Evolutionary conservation across 305 asterid genomes (phyloP).

Genomic region (Plantago lanceolata): DNA sequence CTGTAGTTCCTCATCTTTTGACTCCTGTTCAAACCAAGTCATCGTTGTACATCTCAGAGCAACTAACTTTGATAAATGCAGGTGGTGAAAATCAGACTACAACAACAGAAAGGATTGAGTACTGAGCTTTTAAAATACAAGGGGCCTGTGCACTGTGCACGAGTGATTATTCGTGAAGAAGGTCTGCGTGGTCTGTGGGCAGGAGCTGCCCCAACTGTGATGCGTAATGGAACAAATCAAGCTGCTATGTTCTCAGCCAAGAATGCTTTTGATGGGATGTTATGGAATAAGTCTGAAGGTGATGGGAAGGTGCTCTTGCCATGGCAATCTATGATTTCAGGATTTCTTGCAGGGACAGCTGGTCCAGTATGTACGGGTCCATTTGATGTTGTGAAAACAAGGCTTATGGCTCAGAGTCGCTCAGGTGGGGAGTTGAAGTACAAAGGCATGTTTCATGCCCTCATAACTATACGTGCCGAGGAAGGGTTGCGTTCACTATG

Average conservation of each 20-base stretch:
- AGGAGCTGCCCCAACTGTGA: conserved; percentile 90
- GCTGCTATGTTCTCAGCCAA: conserved; percentile 97
- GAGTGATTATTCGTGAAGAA: conserved; percentile 66
- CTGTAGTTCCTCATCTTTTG: not conserved
- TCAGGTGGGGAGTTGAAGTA: conserved; percentile 70
- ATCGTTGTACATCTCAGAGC: not conserved
- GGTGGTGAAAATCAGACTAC: conserved; percentile 95
- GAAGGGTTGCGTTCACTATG: conserved; percentile 83
- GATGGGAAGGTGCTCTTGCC: conserved; percentile 76
- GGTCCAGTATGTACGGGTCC: conserved; percentile 96
- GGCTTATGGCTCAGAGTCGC: conserved; percentile 92
- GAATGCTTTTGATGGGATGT: conserved; percentile 67
- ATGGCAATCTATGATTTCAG: conserved; percentile 94
- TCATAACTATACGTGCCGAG: conserved; percentile 61
- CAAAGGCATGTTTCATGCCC: conserved; percentile 86
- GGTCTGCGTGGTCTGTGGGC: conserved; percentile 89
- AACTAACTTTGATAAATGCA: conserved; percentile 27
- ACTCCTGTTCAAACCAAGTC: not conserved
- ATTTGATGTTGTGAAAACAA: conserved; percentile 91
- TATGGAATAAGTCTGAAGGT: conserved; percentile 83
- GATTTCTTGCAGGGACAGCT: conserved; percentile 90
- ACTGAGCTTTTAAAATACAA: conserved; percentile 75
- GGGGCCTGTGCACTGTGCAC: conserved; percentile 90
- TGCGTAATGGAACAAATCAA: conserved; percentile 97
- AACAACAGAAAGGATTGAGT: conserved; percentile 91